Base-by-base conservation (phyloP, 2,329 filamentous ascomycete genomes). In the Aspergillus sp. region DNA sequence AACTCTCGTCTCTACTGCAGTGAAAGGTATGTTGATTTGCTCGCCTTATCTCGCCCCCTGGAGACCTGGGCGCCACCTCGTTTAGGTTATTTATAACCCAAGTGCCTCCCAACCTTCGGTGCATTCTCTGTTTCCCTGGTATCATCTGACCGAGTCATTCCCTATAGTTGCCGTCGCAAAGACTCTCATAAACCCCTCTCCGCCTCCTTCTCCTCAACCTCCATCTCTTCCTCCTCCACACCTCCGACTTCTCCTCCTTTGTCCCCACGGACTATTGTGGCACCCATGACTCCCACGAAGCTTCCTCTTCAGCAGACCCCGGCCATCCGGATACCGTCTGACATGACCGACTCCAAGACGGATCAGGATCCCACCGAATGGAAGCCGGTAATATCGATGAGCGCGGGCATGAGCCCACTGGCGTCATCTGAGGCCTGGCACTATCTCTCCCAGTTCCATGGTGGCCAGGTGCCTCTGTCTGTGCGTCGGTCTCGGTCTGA, bases 1-100 rank as follows among this genome's bases (percentile, higher is more conserved):
- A 81, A 82, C 64, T 77, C 77, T 14, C 76, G 85, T 38, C 74
- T 87, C 42, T 87, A 87, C 67, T 87, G 84, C 72, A 86, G 82
- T 47, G 82, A 86, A 74, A 79, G 79, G 83, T 86, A 76, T 65
- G 76, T 67, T 45, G 32, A 46, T 51, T 49, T 56, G 45, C 40
- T 50, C 50, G 32, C 46, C 58, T 58, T 60, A 52, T 59, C 50
- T 49, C 29, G 11, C 44, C 49, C 38, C 34, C 44, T n/a, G 53
- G 53, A 36, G 48, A 13, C 40, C 44, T 47, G 23, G 45, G 48
- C 47, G 51, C 47, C 38, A 43, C 47, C 49, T 45, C 47, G 16
- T 41, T 17, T 47, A n/a, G 11, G 40, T 20, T 50, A 21, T 50
- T 52, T 54, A 58, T 54, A 60, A 52, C 21, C 34, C 23, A 47